These are phyloP conservation scores for Blastomyces silverae DNA, from an alignment of 2,329 filamentous ascomycete species.

Conservation along the genomic window DNA sequence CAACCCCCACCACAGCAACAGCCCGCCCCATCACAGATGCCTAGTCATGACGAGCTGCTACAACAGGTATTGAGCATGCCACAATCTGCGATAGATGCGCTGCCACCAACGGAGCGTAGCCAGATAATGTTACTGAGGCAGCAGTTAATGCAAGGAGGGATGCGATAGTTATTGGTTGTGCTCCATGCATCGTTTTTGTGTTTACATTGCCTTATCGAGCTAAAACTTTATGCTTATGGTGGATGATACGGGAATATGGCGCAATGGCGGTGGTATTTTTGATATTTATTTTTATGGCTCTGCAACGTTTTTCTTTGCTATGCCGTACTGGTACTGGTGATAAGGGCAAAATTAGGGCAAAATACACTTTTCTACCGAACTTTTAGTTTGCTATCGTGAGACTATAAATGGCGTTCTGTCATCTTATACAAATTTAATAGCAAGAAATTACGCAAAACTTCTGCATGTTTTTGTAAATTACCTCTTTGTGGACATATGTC, in stretches of 20 bases:
- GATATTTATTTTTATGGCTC: conserved; percentile 3
- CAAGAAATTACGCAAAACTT: not conserved
- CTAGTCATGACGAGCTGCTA: conserved; percentile 66
- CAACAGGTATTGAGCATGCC: conserved; percentile 75
- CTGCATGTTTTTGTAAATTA: not conserved
- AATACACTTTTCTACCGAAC: not conserved
- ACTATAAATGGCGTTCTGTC: not conserved
- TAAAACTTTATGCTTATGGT: not conserved
- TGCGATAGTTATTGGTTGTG: conserved; percentile 77
- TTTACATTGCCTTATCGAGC: conserved; percentile 60
- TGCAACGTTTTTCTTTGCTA: not conserved
- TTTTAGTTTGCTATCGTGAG: not conserved
- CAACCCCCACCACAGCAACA: conserved; percentile 41
- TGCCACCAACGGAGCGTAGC: conserved; percentile 66
- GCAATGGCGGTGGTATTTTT: conserved; percentile 4
- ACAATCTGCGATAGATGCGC: conserved; percentile 68
- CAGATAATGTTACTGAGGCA: conserved; percentile 75
- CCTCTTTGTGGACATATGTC: not conserved
- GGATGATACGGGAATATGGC: conserved; percentile 6
- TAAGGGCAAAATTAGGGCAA: conserved; percentile 5
- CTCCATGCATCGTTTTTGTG: conserved; percentile 72
- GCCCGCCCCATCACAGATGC: conserved; percentile 37
- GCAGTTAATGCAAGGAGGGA: conserved; percentile 72
- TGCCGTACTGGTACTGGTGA: not conserved
- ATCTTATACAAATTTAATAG: not conserved